phyloP scores from a whole-genome alignment of 345 rosid genomes.

The Hibiscus trionum region DNA sequence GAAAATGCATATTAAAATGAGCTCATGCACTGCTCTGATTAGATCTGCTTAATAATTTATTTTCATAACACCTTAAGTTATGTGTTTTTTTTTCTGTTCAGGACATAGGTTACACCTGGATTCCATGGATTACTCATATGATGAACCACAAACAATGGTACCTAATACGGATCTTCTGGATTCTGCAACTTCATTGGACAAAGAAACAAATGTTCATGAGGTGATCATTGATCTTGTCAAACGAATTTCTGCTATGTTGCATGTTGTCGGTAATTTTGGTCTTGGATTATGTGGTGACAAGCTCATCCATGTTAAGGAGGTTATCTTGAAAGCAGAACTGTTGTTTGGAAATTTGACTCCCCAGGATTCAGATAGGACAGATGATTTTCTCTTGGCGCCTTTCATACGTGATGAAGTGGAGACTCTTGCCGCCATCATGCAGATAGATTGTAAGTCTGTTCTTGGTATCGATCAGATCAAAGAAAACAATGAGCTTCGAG shows the following conservation, averaged over 20 bases:
- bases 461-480: constrained; percentile 34
- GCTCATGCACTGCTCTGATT: background rate
- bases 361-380: constrained; percentile 15
- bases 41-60: background rate
- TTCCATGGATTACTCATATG: constrained; percentile 22
- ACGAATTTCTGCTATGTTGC: constrained; percentile 39
- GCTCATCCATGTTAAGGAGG: constrained; percentile 45
- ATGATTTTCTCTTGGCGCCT: constrained; percentile 34
- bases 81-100: constrained; percentile 12
- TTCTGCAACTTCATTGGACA: constrained; percentile 35
- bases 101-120: constrained; percentile 29
- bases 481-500: constrained; percentile 32
- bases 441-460: constrained; percentile 20
- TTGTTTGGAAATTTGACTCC: constrained; percentile 31
- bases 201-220: constrained; percentile 20
- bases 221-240: constrained; percentile 30
- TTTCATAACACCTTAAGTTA: background rate
- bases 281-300: constrained; percentile 41
- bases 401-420: constrained; percentile 48
- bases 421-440: constrained; percentile 33
- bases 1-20: background rate
- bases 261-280: constrained; percentile 35
- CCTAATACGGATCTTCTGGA: constrained; percentile 36
- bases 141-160: constrained; percentile 19
- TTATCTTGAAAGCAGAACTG: constrained; percentile 53